These are phyloP conservation scores for Holtermannia corniformis DNA, from an alignment of 768 basidiomycete genomes.

Conservation along the genomic window DNA sequence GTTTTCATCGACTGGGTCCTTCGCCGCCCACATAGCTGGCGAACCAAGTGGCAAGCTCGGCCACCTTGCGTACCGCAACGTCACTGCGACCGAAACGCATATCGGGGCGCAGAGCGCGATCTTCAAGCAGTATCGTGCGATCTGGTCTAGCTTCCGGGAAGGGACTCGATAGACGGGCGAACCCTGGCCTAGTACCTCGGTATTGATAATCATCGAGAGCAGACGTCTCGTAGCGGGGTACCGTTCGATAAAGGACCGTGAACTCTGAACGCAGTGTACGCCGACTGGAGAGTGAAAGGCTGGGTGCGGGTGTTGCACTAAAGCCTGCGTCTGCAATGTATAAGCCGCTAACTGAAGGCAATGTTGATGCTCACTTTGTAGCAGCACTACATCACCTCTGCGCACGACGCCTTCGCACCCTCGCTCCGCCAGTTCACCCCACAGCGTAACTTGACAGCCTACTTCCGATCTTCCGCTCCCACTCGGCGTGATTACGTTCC, in stretches of 20 bases:
- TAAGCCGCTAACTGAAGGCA: background rate
- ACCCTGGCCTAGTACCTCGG: background rate
- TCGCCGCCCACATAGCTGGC: slow-evolving; percentile 31
- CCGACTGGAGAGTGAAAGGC: background rate
- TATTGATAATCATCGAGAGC: slow-evolving; percentile 6
- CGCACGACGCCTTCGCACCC: slow-evolving; percentile 20
- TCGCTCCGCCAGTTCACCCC: slow-evolving; percentile 25
- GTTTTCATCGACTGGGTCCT: too few relatives aligned
- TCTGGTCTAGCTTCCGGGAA: background rate
- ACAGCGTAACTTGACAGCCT: slow-evolving; percentile 20
- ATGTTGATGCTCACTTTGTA: slow-evolving; percentile 25
- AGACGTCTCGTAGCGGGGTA: slow-evolving; percentile 15
- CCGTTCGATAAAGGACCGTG: slow-evolving; percentile 27
- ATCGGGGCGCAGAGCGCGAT: slow-evolving; percentile 25
- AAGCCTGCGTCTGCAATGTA: background rate
- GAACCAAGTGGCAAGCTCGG: slow-evolving; percentile 28
- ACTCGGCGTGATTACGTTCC: slow-evolving; percentile 16
- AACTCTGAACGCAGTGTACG: slow-evolving; percentile 5
- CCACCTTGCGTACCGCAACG: slow-evolving; percentile 23
- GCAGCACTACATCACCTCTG: slow-evolving; percentile 26
- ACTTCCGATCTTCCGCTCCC: slow-evolving; percentile 6
- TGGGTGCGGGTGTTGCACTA: background rate
- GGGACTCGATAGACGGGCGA: background rate
- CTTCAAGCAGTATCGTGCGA: slow-evolving; percentile 12
- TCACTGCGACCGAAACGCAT: slow-evolving; percentile 30